Evolutionary conservation across 2,329 filamentous ascomycete species (phyloP).

Genomic region (Pyricularia sp.): DNA sequence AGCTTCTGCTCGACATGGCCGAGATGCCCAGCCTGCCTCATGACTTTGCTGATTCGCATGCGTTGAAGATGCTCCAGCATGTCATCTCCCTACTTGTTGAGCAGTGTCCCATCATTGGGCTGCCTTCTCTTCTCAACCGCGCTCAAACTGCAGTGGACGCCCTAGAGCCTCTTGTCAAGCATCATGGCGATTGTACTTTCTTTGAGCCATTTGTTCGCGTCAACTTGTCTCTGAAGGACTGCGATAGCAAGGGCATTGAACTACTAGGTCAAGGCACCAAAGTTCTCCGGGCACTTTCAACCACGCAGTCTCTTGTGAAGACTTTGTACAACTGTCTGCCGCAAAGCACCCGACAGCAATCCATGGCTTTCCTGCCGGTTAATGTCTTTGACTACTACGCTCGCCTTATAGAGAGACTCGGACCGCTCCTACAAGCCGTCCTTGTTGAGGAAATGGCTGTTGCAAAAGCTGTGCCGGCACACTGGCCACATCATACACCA

Average conservation of each 20-base stretch:
- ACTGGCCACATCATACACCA: slow-evolving; percentile 36
- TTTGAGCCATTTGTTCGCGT: slow-evolving; percentile 59
- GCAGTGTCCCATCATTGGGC: slow-evolving; percentile 65
- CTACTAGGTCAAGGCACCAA: slow-evolving; percentile 58
- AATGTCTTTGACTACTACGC: slow-evolving; percentile 82
- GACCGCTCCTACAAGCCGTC: slow-evolving; percentile 67
- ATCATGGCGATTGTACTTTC: slow-evolving; percentile 47
- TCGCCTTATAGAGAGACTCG: slow-evolving; percentile 63
- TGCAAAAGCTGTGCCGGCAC: slow-evolving; percentile 61
- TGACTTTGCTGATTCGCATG: slow-evolving; percentile 57
- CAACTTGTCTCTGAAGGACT: slow-evolving; percentile 15
- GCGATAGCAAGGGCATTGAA: slow-evolving; percentile 25
- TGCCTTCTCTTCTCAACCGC: slow-evolving; percentile 73
- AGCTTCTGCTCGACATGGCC: slow-evolving; percentile 75
- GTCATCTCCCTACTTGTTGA: slow-evolving; percentile 75
- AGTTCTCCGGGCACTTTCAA: slow-evolving; percentile 69
- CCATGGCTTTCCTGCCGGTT: slow-evolving; percentile 60
- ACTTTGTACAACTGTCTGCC: slow-evolving; percentile 68
- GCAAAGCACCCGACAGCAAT: slow-evolving; percentile 54
- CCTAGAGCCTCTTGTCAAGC: slow-evolving; percentile 55
- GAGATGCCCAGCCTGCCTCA: slow-evolving; percentile 73
- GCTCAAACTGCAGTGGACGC: slow-evolving; percentile 60
- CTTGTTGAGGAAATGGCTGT: slow-evolving; percentile 79
- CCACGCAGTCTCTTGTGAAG: slow-evolving; percentile 66
- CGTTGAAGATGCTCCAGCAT: slow-evolving; percentile 61